A percentile compares a stretch with the other conserved stretches of the same genome.
Evolutionary conservation across 495 filamentous ascomycete genomes (phyloP).

Genomic region (Penicillium verhagenii): DNA sequence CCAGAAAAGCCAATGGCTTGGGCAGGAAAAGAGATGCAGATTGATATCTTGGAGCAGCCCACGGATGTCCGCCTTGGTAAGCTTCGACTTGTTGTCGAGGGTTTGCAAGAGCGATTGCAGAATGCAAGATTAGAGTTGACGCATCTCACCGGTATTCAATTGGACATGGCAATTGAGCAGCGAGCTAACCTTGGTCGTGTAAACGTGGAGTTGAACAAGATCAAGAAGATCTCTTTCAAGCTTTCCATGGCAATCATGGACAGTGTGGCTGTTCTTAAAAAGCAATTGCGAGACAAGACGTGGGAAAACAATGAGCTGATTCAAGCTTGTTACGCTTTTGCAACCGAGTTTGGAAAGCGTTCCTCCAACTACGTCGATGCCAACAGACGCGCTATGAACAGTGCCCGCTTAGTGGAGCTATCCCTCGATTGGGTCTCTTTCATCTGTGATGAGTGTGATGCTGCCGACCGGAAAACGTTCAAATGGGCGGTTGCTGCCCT

Average conservation of each 20-base stretch:
- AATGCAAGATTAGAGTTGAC: conserved; percentile 76
- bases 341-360: conserved; percentile 94
- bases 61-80: conserved; percentile 85
- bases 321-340: conserved; percentile 98
- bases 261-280: conserved; percentile 86
- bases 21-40: conserved; percentile 73
- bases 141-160: conserved; percentile 71
- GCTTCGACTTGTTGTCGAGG: conserved; percentile 85
- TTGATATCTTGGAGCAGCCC: conserved; percentile 70
- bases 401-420: conserved; percentile 86
- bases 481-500: conserved; percentile 93
- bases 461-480: conserved; percentile 94
- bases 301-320: conserved; percentile 93
- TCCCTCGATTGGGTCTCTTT: conserved; percentile 97
- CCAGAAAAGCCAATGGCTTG: conserved; percentile 78
- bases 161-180: conserved; percentile 87
- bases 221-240: conserved; percentile 94
- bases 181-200: conserved; percentile 91
- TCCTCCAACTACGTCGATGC: conserved; percentile 91
- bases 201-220: conserved; percentile 86
- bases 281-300: conserved; percentile 66
- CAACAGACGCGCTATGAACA: conserved; percentile 93
- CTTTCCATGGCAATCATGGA: conserved; percentile 99
- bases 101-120: conserved; percentile 72
- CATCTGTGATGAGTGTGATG: conserved; percentile 93